Evolutionary conservation across 371 early-diverging fungal genomes (phyloP).

Genomic region (Parasitella parasitica): DNA sequence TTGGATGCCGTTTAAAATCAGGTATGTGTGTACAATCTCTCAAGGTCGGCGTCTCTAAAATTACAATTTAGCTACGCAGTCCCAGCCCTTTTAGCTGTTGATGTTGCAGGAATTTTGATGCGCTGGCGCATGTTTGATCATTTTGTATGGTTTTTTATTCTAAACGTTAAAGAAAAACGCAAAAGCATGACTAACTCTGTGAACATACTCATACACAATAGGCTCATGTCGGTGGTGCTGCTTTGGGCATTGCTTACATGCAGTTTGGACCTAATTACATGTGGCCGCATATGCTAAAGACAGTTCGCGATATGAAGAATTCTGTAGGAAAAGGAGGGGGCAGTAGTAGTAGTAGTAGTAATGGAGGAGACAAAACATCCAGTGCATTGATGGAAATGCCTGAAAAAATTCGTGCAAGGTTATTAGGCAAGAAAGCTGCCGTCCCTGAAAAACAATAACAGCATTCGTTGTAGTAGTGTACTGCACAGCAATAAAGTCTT

Average conservation of each 20-base stretch:
- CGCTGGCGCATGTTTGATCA: conserved; percentile 67
- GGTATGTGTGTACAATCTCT: conserved; percentile 22
- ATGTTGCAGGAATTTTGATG: conserved; percentile 56
- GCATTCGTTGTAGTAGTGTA: too few relatives aligned
- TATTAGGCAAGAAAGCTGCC: conserved; percentile 5
- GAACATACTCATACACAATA: conserved; percentile 15
- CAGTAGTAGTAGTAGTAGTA: background rate
- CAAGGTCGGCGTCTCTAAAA: too few relatives aligned
- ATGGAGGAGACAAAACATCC: conserved; percentile 1
- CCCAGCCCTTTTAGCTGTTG: conserved; percentile 58
- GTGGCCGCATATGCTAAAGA: conserved; percentile 40
- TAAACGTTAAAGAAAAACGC: too few relatives aligned
- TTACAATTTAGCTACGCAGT: conserved; percentile 48
- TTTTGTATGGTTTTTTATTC: too few relatives aligned
- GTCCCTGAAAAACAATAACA: conserved; percentile 11
- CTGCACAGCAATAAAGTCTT: background rate
- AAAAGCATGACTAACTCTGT: background rate
- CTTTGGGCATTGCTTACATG: conserved; percentile 48
- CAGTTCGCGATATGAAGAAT: conserved; percentile 19
- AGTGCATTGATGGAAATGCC: conserved; percentile 14
- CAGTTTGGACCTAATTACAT: conserved; percentile 48
- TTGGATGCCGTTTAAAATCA: conserved; percentile 62
- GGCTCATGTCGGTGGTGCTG: conserved; percentile 65
- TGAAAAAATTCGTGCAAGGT: background rate
- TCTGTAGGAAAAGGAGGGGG: background rate